Conservation (phyloP, 768 basidiomycete genomes). For the Leucocoprinus birnbaumii region DNA sequence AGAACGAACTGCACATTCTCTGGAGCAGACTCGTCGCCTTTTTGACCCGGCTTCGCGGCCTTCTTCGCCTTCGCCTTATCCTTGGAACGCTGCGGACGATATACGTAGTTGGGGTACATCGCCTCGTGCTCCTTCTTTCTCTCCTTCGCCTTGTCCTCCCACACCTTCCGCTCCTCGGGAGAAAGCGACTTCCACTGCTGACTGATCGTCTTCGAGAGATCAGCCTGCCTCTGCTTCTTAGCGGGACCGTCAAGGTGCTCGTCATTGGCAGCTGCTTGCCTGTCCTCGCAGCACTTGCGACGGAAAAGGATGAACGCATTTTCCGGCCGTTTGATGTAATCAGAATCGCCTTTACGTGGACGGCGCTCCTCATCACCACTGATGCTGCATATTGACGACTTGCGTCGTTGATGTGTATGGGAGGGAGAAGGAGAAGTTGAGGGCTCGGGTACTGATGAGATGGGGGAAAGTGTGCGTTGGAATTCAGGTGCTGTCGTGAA, state of each 20-base stretch:
- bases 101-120: slow-evolving; percentile 76
- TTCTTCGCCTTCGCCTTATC: slow-evolving; percentile 46
- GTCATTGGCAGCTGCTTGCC: slow-evolving; percentile 54
- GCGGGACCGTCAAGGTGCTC: slow-evolving; percentile 38
- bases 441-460: slow-evolving; percentile 18
- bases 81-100: slow-evolving; percentile 66
- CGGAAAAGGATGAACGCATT: slow-evolving; percentile 87
- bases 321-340: slow-evolving; percentile 82
- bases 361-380: slow-evolving; percentile 49
- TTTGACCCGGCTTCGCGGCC: slow-evolving; percentile 23
- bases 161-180: slow-evolving; percentile 63
- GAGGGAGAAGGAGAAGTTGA: slow-evolving; percentile 11
- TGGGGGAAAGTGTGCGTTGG: slow-evolving; percentile 10
- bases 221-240: slow-evolving; percentile 71
- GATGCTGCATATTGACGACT: slow-evolving; percentile 36
- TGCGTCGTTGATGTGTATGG: slow-evolving; percentile 46
- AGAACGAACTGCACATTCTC: slow-evolving; percentile 38
- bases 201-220: slow-evolving; percentile 80
- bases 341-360: slow-evolving; percentile 73
- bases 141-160: slow-evolving; percentile 77
- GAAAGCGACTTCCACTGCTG: slow-evolving; percentile 75
- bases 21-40: slow-evolving; percentile 32
- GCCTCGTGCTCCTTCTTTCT: slow-evolving; percentile 78
- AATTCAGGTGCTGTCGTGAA: slow-evolving; percentile 28
- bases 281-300: slow-evolving; percentile 73